Percentiles rank a stretch among this genome's conserved stretches.
phyloP scores from a whole-genome alignment of 306 rosid species.

The Glycine latifolia region DNA sequence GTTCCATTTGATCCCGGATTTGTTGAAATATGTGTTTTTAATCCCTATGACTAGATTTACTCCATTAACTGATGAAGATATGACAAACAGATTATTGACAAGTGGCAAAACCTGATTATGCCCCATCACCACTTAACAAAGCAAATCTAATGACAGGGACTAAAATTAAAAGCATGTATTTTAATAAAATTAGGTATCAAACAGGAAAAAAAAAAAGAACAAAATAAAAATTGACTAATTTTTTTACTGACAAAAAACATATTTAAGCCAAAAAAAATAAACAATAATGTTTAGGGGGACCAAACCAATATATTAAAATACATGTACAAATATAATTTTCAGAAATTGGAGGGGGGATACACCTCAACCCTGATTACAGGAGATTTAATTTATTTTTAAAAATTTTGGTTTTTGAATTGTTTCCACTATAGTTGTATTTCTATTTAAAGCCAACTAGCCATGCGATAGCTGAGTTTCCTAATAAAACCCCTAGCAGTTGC shows the following conservation, averaged over 20 bases:
- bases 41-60: background rate
- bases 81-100: background rate
- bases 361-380: background rate
- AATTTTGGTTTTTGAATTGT: slow-evolving; percentile 9
- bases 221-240: background rate
- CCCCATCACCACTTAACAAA: background rate
- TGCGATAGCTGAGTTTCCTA: slow-evolving; percentile 12
- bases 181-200: background rate
- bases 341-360: background rate
- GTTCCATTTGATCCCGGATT: background rate
- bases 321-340: background rate
- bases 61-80: background rate
- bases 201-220: background rate
- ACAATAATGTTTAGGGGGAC: background rate
- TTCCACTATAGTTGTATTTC: slow-evolving; percentile 10
- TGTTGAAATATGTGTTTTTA: background rate
- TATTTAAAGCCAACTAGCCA: slow-evolving; percentile 21
- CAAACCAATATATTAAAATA: background rate
- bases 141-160: background rate
- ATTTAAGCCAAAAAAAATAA: background rate
- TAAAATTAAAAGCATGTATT: background rate
- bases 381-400: background rate
- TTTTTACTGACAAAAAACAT: background rate
- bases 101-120: background rate
- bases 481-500: slow-evolving; percentile 19